Evolutionary conservation across 495 filamentous ascomycete genomes (phyloP), one percentile per base, ranked within the genome.

Genomic region (Penicillium dipodomyicola): DNA sequence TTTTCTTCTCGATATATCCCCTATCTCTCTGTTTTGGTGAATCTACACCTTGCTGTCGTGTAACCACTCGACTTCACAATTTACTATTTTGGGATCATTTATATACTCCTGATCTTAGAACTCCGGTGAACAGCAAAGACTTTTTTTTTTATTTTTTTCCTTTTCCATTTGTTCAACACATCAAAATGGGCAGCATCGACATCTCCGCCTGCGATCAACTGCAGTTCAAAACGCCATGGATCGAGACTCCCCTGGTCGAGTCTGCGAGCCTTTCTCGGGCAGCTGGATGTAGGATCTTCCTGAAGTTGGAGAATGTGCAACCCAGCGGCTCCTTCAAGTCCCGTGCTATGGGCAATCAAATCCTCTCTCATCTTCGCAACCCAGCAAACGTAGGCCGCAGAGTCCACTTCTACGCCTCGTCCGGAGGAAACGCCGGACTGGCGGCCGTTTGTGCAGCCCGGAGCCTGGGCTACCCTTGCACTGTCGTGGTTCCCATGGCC

Each of bases 261-360:
- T 91, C 88, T 0, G 70, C 76, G 37, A 72, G 80, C 5, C 80
- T 94, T 27, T 92, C 88, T 35, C 78, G 80, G 55, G 78, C 78
- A n/a, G 88, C 87, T 23, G 87, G 87, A 39, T 92, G 88, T 67
- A 80, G 84, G 57, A 83, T 97, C 74, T 92, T 87, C 72, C 86
- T 98, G 63, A 98, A 98, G 69, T 85, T 97, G 54, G 93, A 98
- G 57, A 90, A 90, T 72, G 84, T 93, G 64, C 93, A 98, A 64
- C 93, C 94, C 5, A 88, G 89, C 5, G 92, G 91, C 44, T 95
- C 91, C 10, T 98, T 97, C 85, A 98, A 97, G 72, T 96, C 92
- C 30, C 86, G 85, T 65, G 93, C 89, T 17, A 84, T 97, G 59
- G 93, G 92, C 59, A 83, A 89, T 71, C 82, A 92, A 65, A 85